These are phyloP conservation scores for Xylaria nigripes DNA, from an alignment of 495 filamentous ascomycete species.

Conservation along the genomic window DNA sequence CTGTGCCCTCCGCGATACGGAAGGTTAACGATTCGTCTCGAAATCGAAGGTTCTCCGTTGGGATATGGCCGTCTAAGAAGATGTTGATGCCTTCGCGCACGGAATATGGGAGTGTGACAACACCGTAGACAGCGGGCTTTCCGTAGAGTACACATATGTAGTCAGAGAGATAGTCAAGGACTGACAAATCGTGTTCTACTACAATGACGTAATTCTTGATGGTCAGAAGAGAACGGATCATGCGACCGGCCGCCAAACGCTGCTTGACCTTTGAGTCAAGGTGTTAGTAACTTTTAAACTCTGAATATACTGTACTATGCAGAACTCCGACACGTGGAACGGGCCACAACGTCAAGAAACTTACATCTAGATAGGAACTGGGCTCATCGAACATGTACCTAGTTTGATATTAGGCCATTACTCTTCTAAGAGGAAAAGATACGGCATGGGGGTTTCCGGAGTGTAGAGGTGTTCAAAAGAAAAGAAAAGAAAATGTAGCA, in stretches of 20 bases:
- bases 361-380: constrained; percentile 83
- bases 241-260: constrained; percentile 80
- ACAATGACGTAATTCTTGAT: constrained; percentile 95
- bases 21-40: constrained; percentile 94
- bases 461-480: background rate
- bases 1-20: constrained; percentile 84
- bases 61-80: constrained; percentile 95
- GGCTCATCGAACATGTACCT: constrained; percentile 96
- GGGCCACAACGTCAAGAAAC: background rate
- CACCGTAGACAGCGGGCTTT: constrained; percentile 90
- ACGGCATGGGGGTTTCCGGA: background rate
- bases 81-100: constrained; percentile 99
- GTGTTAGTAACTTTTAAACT: background rate
- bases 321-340: background rate
- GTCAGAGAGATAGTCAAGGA: constrained; percentile 96
- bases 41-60: constrained; percentile 97
- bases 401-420: background rate
- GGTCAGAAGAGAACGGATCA: constrained; percentile 81
- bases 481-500: background rate
- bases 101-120: constrained; percentile 91
- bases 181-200: constrained; percentile 97
- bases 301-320: background rate
- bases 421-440: constrained; percentile 25
- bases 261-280: constrained; percentile 61
- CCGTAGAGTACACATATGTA: constrained; percentile 97